phyloP scores from a whole-genome alignment of 257 asterid species.

The Przewalskia tangutica region DNA sequence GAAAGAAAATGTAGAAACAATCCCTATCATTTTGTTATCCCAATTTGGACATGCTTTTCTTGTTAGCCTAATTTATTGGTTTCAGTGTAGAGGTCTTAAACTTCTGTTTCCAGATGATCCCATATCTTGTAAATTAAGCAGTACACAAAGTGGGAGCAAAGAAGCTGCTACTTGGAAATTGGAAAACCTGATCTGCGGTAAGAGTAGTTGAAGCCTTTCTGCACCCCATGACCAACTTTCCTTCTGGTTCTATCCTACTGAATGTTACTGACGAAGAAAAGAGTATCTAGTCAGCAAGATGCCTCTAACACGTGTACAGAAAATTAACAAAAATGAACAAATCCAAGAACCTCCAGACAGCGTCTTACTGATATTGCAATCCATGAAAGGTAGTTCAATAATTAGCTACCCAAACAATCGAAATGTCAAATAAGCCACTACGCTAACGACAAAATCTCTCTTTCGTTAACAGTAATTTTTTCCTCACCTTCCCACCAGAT shows the following conservation, averaged over 20 bases:
- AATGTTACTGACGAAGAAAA: slow-evolving; percentile 64
- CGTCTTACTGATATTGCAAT: slow-evolving; percentile 15
- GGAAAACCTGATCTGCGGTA: slow-evolving; percentile 59
- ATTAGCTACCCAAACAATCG: background rate
- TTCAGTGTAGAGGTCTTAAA: background rate
- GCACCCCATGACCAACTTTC: slow-evolving; percentile 90
- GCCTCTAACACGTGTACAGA: background rate
- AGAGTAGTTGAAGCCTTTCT: slow-evolving; percentile 54
- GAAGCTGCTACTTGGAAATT: background rate
- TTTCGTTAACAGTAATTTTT: background rate
- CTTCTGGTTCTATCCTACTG: slow-evolving; percentile 91
- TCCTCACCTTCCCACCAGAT: slow-evolving; percentile 1
- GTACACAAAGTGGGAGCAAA: background rate
- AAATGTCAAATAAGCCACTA: background rate
- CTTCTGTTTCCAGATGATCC: background rate
- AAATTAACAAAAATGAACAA: background rate
- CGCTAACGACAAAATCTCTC: background rate
- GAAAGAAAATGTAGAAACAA: background rate
- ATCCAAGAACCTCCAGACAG: background rate
- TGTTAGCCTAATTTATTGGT: background rate
- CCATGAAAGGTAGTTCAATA: slow-evolving; percentile 7
- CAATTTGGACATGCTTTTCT: background rate
- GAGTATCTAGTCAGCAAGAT: background rate
- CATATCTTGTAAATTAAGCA: background rate
- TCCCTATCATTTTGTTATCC: background rate